Evolutionary conservation across 352 stramenopile genomes (phyloP), one percentile per base, ranked within the genome.

Genomic region (Globisporangium paroecandrum): DNA sequence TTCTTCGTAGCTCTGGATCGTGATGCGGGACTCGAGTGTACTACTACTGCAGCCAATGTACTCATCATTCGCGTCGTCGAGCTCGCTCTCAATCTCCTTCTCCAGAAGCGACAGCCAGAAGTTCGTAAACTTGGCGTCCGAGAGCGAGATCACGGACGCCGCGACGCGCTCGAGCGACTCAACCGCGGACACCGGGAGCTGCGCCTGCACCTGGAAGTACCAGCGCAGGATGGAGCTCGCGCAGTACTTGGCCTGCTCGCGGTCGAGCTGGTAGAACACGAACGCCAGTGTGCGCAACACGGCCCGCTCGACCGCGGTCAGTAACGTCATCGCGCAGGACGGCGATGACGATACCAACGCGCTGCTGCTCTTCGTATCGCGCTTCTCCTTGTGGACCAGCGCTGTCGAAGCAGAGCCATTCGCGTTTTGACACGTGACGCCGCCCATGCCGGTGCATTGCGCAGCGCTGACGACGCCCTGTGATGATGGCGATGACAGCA

Each of bases 101-200:
- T 87, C 73, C 41, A 89, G 68, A 3, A 93, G 75, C 43, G 84
- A 87, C 6, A 82, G 65, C 84, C 84, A 93, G 60, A 89, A 93
- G 34, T 69, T 77, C 20, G 74, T 78, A 51, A 93, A 93, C 36
- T 89, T 73, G 1, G 74, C 78, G 62, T 90, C 84, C 13, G 84
- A 86, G 27, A 90, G 77, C 55, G 82, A 76, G 18, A 87, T 76
- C 56, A 91, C 76, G 10, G 82, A 89, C 62, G 85, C 75, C 27
- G 74, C 72, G 46, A 84, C 79, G 41, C 74, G 61, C 47, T 85
- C 79, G 36, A 89, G 72, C 38, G 81, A 83, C 55, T 87, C 66
- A n/a, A 87, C 73, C 1, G 79, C 82, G 1, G 72, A 71, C 29
- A 69, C 65, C 0, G 84, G 82, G 3, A 93, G 66, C 58, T 87